Percentiles rank a stretch among this genome's conserved stretches.
Conservation (phyloP, 495 filamentous ascomycete genomes). For the Astrothelium subdiscretum region DNA sequence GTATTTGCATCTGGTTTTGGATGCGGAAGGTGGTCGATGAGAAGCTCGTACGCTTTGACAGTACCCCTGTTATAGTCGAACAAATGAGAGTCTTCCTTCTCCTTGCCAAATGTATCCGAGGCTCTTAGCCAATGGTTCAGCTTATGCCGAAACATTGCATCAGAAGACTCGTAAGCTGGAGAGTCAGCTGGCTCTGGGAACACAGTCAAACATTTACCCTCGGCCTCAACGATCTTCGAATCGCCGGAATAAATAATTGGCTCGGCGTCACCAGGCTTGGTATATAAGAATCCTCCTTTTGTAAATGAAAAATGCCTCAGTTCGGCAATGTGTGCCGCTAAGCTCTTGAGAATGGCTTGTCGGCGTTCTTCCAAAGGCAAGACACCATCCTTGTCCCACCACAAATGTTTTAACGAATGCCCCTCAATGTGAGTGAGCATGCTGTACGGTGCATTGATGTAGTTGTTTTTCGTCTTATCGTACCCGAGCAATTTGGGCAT, state of each 20-base stretch:
- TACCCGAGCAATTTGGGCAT: not conserved
- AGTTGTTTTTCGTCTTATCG: not conserved
- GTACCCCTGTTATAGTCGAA: not conserved
- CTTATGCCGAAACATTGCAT: not conserved
- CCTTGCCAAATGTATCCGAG: not conserved
- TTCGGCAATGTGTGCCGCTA: not conserved
- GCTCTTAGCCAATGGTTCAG: not conserved
- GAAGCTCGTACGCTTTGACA: not conserved
- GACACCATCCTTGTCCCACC: not conserved
- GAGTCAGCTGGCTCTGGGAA: not conserved
- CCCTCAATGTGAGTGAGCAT: not conserved
- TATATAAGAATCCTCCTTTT: not conserved
- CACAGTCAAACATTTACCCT: not conserved
- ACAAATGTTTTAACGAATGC: not conserved
- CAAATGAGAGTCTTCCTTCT: not conserved
- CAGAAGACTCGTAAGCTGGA: not conserved
- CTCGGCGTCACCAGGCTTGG: not conserved
- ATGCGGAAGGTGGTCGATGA: not conserved
- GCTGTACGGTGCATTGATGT: not conserved
- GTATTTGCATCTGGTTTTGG: not conserved
- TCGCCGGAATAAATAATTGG: not conserved
- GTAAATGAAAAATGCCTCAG: not conserved
- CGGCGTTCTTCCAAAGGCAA: not conserved
- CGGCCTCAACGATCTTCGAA: not conserved
- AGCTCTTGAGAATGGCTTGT: not conserved